These are phyloP conservation scores for Sporothrix variecibatus DNA, from an alignment of 2,329 filamentous ascomycete genomes.

Conservation along the genomic window DNA sequence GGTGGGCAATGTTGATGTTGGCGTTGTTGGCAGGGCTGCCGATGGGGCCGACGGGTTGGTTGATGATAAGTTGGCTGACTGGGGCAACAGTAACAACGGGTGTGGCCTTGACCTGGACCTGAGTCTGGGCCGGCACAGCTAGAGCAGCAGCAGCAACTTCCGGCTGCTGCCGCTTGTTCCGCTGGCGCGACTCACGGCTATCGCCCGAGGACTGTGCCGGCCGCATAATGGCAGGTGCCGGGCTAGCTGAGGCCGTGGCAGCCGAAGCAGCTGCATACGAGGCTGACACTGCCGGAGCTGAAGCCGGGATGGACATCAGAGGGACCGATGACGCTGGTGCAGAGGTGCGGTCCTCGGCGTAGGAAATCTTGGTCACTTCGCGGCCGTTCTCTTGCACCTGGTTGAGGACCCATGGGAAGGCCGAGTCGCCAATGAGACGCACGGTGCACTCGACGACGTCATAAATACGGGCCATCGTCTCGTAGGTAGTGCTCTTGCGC, in stretches of 20 bases:
- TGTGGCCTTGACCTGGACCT: not conserved
- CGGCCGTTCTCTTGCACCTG: conserved; percentile 20
- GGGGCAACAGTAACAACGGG: not conserved
- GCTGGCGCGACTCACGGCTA: not conserved
- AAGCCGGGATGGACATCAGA: not conserved
- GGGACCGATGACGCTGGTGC: not conserved
- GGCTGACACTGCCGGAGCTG: not conserved
- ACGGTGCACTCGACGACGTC: conserved; percentile 32
- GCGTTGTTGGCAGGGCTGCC: not conserved
- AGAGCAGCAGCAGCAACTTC: not conserved
- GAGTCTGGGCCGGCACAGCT: not conserved
- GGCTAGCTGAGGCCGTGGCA: not conserved
- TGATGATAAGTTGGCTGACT: not conserved
- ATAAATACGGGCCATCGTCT: conserved; percentile 32
- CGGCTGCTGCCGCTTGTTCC: not conserved
- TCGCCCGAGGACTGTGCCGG: not conserved
- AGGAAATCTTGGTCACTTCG: conserved; percentile 27
- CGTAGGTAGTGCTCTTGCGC: conserved; percentile 23
- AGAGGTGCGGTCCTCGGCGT: conserved; percentile 21
- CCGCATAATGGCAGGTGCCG: not conserved
- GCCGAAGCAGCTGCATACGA: not conserved
- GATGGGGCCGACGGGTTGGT: not conserved
- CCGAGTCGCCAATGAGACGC: conserved; percentile 26
- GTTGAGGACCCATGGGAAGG: conserved; percentile 29
- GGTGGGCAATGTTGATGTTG: not conserved